Percentiles rank a stretch among this genome's conserved stretches.
phyloP scores from a whole-genome alignment of 345 rosid species.

The Citrus glauca region DNA sequence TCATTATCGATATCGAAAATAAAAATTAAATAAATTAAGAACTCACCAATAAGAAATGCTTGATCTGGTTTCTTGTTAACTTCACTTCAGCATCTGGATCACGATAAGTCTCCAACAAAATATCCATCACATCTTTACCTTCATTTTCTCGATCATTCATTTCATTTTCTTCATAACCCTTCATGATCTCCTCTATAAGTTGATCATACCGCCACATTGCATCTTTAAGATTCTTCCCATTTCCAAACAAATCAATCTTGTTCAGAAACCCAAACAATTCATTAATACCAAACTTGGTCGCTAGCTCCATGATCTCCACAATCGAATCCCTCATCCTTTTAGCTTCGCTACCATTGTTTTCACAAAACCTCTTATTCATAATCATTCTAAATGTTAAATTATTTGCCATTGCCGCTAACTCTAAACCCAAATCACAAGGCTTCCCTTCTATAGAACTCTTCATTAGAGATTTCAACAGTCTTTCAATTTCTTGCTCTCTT shows the following conservation, averaged over 20 bases:
- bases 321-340: slow-evolving; percentile 41
- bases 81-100: slow-evolving; percentile 48
- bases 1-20: too few species aligned
- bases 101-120: slow-evolving; percentile 53
- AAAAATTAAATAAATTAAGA: too few species aligned
- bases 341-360: slow-evolving; percentile 27
- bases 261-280: slow-evolving; percentile 45
- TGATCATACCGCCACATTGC: slow-evolving; percentile 31
- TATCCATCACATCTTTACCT: slow-evolving; percentile 52
- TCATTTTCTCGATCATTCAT: slow-evolving; percentile 1
- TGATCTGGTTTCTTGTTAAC: slow-evolving; percentile 56
- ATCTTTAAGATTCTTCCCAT: slow-evolving; percentile 34
- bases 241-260: slow-evolving; percentile 37
- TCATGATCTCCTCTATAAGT: slow-evolving; percentile 34
- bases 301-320: slow-evolving; percentile 28
- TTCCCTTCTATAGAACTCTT: slow-evolving; percentile 27
- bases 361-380: slow-evolving; percentile 47
- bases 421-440: slow-evolving; percentile 47
- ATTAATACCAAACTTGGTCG: slow-evolving; percentile 31
- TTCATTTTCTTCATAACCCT: slow-evolving; percentile 34
- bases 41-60: slow-evolving; percentile 63
- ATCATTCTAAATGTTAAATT: slow-evolving; percentile 52
- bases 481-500: slow-evolving; percentile 47
- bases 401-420: slow-evolving; percentile 43
- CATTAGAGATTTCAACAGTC: slow-evolving; percentile 34